These are phyloP conservation scores for Pyrus betulifolia DNA, from an alignment of 306 rosid genomes.

Conservation along the genomic window DNA sequence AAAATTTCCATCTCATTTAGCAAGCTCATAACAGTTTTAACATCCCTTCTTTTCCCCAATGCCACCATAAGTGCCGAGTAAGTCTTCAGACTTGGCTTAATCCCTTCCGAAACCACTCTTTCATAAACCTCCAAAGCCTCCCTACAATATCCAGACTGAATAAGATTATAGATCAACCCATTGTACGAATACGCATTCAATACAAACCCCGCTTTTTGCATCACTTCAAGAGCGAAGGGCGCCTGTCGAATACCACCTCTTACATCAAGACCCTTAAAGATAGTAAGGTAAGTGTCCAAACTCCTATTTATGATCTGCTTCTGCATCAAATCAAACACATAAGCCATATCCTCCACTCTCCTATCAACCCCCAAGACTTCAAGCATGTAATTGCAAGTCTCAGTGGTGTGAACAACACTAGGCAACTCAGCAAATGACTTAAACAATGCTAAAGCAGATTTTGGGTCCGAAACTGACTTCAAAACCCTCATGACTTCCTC, in stretches of 20 bases:
- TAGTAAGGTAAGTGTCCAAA: constrained; percentile 52
- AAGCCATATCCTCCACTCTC: constrained; percentile 66
- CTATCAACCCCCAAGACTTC: constrained; percentile 45
- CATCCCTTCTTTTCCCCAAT: constrained; percentile 76
- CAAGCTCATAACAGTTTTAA: constrained; percentile 54
- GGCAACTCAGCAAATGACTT: constrained; percentile 53
- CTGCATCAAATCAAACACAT: constrained; percentile 78
- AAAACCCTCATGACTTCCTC: constrained; percentile 57
- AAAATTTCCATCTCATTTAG: constrained; percentile 71
- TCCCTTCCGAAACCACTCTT: constrained; percentile 60
- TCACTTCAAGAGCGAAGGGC: constrained; percentile 47
- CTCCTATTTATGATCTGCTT: constrained; percentile 55
- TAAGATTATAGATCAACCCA: constrained; percentile 72
- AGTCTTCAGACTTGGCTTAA: constrained; percentile 84
- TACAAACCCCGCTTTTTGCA: constrained; percentile 59
- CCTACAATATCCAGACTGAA: constrained; percentile 55
- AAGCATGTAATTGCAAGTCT: constrained; percentile 84
- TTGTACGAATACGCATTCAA: constrained; percentile 89
- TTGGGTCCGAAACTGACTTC: constrained; percentile 56
- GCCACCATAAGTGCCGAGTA: constrained; percentile 93
- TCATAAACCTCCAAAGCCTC: constrained; percentile 77
- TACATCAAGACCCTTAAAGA: constrained; percentile 57
- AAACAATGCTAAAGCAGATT: constrained; percentile 55
- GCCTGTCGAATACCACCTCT: constrained; percentile 80
- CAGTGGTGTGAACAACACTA: constrained; percentile 62